Evolutionary conservation across 2,329 filamentous ascomycete species (phyloP), one percentile per base, ranked within the genome.

Genomic region (Erysiphe pulchra): DNA sequence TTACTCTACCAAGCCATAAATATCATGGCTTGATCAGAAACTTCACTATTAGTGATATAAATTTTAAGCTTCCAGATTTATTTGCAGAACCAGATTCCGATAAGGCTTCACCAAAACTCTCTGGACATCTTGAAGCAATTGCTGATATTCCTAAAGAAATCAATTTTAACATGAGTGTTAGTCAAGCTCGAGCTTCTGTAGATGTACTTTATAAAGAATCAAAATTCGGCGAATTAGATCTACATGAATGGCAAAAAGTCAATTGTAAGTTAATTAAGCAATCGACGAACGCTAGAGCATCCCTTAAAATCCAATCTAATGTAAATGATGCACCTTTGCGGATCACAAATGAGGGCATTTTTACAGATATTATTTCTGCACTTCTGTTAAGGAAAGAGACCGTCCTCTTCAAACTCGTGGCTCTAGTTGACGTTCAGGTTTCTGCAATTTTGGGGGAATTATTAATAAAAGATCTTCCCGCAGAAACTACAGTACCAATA

Each of bases 11-110:
- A 0, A 84, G 84, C 5, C 74, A 77, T 48, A 77, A 77, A 0
- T 77, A 94, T 54, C 84, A 85, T 51, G 76, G 80, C 51, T 64
- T 93, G 14, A 80, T 98, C 57, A 79, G 77, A 53, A 87, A 90
- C 53, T 94, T 95, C 57, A 80, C 84, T 18, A 65, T 95, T 51
- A 74, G 76, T 1, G 73, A 94, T 56, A 83, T 92, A 37, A 75
- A 92, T 54, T 93, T 98, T 59, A 74, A 73, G 43, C 64, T 98
- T 41, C 90, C 90, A 0, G 75, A 85, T 54, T 80, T 82, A 0
- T 72, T 78, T 54, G 82, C 84, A 2, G 75, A 85, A 16, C 81
- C 82, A 0, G 73, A 70, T 47, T 73, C 77, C 11, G 80, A 83
- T 0, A 73, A 77, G 44, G 68, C 79, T 4, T 73, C 79, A 46